A percentile compares a stretch with the other conserved stretches of the same genome.
phyloP scores from a whole-genome alignment of 306 rosid species.

The Hippophae tibetana region DNA sequence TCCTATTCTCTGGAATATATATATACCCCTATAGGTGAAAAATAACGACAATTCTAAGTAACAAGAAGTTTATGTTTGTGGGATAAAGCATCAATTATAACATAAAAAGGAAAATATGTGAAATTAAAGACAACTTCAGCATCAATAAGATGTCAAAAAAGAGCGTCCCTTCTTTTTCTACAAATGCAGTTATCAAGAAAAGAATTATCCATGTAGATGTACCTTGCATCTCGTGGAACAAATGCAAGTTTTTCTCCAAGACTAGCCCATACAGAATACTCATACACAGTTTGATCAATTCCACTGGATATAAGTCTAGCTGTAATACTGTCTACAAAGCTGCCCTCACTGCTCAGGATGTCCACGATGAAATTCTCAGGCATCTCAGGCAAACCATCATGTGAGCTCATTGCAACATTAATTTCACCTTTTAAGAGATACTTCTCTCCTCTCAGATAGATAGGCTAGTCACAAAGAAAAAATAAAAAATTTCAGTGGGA shows the following conservation, averaged over 20 bases:
- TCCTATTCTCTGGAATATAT: no score
- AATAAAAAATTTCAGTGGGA: neutral
- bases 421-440: slow-evolving; percentile 79
- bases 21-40: no score
- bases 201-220: slow-evolving; percentile 16
- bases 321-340: slow-evolving; percentile 30
- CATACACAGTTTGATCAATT: slow-evolving; percentile 46
- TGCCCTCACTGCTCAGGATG: slow-evolving; percentile 39
- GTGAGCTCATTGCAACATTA: slow-evolving; percentile 45
- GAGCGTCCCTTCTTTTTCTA: no score
- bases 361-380: slow-evolving; percentile 64
- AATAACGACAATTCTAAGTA: no score
- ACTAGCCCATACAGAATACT: slow-evolving; percentile 71
- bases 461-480: slow-evolving; percentile 41
- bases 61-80: no score
- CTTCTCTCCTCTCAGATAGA: slow-evolving; percentile 76
- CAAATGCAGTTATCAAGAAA: slow-evolving; percentile 8
- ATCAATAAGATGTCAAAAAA: no score
- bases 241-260: slow-evolving; percentile 64
- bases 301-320: slow-evolving; percentile 40
- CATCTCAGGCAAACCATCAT: slow-evolving; percentile 28
- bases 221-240: slow-evolving; percentile 83
- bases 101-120: no score
- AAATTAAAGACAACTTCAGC: no score
- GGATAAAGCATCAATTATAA: no score